A percentile compares a stretch with the other conserved stretches of the same genome.
phyloP scores from a whole-genome alignment of 306 rosid genomes.

The Inga laurina region DNA sequence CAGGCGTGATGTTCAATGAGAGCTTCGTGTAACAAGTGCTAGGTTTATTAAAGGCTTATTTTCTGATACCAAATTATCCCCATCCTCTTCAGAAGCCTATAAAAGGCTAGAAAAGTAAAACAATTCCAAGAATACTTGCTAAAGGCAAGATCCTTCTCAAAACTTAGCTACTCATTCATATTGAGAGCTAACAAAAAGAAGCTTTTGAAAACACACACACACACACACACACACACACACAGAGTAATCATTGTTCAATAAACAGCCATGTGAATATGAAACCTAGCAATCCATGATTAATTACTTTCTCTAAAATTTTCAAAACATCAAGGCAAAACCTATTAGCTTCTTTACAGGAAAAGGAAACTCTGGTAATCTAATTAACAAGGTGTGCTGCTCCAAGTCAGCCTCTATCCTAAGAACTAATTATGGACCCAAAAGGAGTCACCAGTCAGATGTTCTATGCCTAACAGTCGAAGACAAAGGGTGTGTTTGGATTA shows the following conservation, averaged over 20 bases:
- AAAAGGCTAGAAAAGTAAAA: neutral
- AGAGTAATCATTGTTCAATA: neutral
- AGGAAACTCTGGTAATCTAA: neutral
- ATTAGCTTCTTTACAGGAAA: neutral
- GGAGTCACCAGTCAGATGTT: neutral
- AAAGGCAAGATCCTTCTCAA: neutral
- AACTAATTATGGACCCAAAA: neutral
- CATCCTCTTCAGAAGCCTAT: neutral
- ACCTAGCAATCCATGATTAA: neutral
- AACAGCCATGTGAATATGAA: neutral
- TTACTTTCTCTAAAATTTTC: neutral
- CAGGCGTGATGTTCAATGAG: neutral
- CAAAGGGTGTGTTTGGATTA: neutral
- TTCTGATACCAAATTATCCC: neutral
- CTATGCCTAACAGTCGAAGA: neutral
- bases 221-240: neutral
- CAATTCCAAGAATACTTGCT: neutral
- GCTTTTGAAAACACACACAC: neutral
- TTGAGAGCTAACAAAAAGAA: neutral
- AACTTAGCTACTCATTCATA: neutral
- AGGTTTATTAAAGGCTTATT: conserved; percentile 3
- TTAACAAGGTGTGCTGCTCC: neutral
- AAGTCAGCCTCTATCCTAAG: neutral
- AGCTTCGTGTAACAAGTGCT: neutral
- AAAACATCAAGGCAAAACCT: neutral